These are phyloP conservation scores for Arabidopsis hybrid DNA, from an alignment of 441 rosid species.

Conservation along the genomic window DNA sequence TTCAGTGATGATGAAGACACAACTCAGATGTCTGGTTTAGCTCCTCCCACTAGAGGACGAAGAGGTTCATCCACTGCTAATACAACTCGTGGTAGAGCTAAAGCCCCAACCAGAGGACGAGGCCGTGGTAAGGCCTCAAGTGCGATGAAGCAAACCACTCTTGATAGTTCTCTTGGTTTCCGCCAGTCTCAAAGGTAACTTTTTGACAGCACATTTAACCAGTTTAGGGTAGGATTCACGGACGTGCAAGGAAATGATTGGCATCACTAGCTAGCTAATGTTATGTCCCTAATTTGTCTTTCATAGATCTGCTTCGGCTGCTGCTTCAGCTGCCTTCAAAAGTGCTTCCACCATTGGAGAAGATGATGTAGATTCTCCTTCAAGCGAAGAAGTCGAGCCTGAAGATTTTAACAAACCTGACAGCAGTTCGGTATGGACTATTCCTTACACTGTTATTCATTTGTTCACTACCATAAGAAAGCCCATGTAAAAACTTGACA, in stretches of 20 bases:
- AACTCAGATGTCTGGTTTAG: constrained; percentile 56
- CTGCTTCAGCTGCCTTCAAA: constrained; percentile 68
- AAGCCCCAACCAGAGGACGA: constrained; percentile 83
- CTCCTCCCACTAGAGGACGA: constrained; percentile 59
- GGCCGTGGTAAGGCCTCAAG: constrained; percentile 71
- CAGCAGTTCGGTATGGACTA: constrained; percentile 69
- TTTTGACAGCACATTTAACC: constrained; percentile 1
- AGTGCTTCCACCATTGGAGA: constrained; percentile 58
- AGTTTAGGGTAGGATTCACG: constrained; percentile 6
- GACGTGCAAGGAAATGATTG: constrained; percentile 20
- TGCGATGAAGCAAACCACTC: constrained; percentile 89
- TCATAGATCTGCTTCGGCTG: constrained; percentile 70
- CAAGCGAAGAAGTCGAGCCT: constrained; percentile 77
- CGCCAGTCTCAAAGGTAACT: constrained; percentile 79
- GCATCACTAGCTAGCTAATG: constrained; percentile 35
- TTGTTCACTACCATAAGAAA: constrained; percentile 13
- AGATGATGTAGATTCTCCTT: constrained; percentile 77
- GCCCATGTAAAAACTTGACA: neutral
- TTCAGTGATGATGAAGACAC: constrained; percentile 96
- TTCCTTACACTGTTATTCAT: neutral
- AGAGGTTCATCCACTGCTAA: constrained; percentile 60
- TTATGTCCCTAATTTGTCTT: constrained; percentile 32
- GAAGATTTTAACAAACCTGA: constrained; percentile 54
- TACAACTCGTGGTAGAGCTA: constrained; percentile 62
- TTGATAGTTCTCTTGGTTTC: constrained; percentile 74